Base-by-base conservation (phyloP, 768 basidiomycete species). In the Phylloporus arenicola region DNA sequence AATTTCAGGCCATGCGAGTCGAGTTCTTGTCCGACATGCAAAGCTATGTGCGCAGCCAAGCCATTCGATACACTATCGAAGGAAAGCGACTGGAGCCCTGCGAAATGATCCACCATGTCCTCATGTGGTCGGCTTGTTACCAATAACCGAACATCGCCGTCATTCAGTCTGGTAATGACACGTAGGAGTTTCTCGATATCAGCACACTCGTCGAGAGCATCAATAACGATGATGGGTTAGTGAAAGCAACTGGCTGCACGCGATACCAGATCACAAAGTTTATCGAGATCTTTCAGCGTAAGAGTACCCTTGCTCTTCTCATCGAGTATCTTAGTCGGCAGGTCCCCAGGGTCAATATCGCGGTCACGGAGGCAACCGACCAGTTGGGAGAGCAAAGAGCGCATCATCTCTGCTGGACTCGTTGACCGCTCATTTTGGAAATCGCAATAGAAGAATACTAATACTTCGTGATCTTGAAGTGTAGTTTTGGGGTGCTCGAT, bases 191-290 rank as follows among this genome's bases (percentile, higher is more conserved):
- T 38, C 11, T 41, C 17, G 8, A 50, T 16, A 35, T 50, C 39
- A 3, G 34, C 29, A 31, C 54, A 55, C 24, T 55, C 54, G 13
- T 55, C 54, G 6, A 55, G 50, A 6, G 45, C 54, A 14, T 55
- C 54, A 19, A 55, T 55, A 7, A 55, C 45, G 31, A 55, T 42
- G 16, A 55, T 10, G 14, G 53, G 53, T 16, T 19, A 24, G 30
- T 13, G 25, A 25, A 54, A 48, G 39, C 16, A 40, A 19, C 22
- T 25, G 4, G 48, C 43, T 1, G 48, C 38, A 14, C 39, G 43
- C 16, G 31, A 30, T 4, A 49, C 20, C 5, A 38, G 39, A 7
- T 38, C 35, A 30, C 48, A 34, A 10, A 54, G 45, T 14, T 41
- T 30, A 5, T 34, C 45, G 6, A 43, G 38, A 33, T 41, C 16